These are phyloP conservation scores for Aurantiochytrium sp. DNA, from an alignment of 108 stramenopile species.

Conservation along the genomic window DNA sequence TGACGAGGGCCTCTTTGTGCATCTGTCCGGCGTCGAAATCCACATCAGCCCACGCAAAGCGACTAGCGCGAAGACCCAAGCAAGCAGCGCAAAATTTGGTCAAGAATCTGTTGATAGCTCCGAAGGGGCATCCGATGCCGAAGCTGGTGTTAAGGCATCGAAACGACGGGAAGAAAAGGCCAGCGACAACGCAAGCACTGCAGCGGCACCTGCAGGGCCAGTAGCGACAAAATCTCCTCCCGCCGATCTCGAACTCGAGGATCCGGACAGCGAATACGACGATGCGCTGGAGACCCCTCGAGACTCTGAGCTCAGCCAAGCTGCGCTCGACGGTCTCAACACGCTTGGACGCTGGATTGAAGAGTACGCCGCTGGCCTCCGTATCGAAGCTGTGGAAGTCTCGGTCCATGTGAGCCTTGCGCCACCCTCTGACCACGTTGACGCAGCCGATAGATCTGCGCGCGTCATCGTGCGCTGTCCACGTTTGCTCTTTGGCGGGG, in stretches of 20 bases:
- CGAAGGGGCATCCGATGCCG: background rate
- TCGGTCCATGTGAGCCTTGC: background rate
- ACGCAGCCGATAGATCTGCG: background rate
- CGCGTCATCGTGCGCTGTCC: background rate
- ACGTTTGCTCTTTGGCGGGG: background rate
- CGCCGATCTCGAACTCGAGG: background rate
- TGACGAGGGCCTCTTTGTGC: constrained; percentile 1
- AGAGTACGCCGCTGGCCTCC: background rate
- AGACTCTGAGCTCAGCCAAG: background rate
- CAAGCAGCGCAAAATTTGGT: background rate
- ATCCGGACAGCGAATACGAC: background rate
- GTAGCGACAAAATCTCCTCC: background rate
- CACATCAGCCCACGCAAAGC: background rate
- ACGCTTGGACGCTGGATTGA: background rate
- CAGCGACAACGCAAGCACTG: background rate
- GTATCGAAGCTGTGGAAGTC: background rate
- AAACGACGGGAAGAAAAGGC: too few species aligned
- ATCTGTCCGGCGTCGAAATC: background rate
- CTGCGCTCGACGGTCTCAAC: background rate
- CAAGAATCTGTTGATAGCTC: background rate
- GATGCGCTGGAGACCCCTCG: background rate
- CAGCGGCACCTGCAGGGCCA: background rate
- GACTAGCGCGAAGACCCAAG: too few species aligned
- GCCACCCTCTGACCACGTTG: background rate
- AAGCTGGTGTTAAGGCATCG: background rate